Conservation (phyloP, 176 grass and related monocot species). For the Oropetium thomaeum region DNA sequence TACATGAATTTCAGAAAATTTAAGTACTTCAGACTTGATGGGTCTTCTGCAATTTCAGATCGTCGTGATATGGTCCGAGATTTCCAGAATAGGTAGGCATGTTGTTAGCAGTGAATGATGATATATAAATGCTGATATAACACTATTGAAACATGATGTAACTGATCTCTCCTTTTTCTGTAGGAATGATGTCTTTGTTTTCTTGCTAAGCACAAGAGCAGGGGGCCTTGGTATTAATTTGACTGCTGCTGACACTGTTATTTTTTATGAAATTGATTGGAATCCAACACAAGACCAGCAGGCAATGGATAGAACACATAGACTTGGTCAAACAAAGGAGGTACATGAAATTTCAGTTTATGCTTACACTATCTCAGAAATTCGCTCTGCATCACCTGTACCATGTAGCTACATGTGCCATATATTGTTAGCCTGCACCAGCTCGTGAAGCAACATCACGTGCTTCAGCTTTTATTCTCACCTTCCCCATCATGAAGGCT, state of each 20-base stretch:
- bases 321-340: slow-evolving; percentile 96
- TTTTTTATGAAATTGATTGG: slow-evolving; percentile 99
- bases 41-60: slow-evolving; percentile 87
- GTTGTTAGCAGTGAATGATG: background rate
- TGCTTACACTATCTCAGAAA: slow-evolving; percentile 13
- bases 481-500: background rate
- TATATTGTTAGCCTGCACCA: background rate
- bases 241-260: slow-evolving; percentile 98
- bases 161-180: slow-evolving; percentile 18
- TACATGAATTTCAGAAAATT: slow-evolving; percentile 99
- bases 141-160: slow-evolving; percentile 30
- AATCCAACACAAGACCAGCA: slow-evolving; percentile 99
- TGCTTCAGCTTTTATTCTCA: background rate
- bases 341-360: slow-evolving; percentile 41
- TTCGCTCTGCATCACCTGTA: background rate
- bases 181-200: slow-evolving; percentile 99
- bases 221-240: slow-evolving; percentile 98
- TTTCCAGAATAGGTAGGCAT: slow-evolving; percentile 75
- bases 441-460: background rate
- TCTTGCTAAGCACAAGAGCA: slow-evolving; percentile 97
- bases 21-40: slow-evolving; percentile 95
- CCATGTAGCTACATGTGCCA: background rate
- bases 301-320: slow-evolving; percentile 99
- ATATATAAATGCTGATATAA: background rate
- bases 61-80: slow-evolving; percentile 99